Percentiles rank a stretch among this genome's conserved stretches.
Conservation (phyloP, 148 eudicot genomes). For the Fagopyrum esculentum region DNA sequence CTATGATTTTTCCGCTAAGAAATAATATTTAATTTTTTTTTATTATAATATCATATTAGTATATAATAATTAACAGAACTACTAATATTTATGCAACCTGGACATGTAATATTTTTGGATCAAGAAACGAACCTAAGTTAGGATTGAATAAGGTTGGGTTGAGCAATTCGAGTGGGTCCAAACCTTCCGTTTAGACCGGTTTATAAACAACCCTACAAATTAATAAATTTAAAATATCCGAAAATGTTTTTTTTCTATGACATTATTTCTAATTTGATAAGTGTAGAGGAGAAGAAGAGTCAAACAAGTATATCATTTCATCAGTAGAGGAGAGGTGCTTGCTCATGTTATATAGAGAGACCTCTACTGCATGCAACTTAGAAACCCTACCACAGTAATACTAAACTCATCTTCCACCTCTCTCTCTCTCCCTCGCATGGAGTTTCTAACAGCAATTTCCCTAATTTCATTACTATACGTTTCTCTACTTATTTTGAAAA, state of each 20-base stretch:
- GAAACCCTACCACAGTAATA: not conserved
- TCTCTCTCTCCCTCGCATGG: slow-evolving; percentile 26
- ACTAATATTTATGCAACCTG: no score
- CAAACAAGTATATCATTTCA: not conserved
- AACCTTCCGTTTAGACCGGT: not conserved
- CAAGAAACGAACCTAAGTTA: no score
- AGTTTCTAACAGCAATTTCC: slow-evolving; percentile 27
- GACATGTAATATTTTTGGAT: no score
- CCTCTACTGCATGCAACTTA: not conserved
- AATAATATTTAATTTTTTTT: no score
- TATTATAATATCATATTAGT: no score
- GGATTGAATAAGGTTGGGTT: no score
- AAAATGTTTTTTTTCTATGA: not conserved
- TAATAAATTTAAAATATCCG: not conserved
- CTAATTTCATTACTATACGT: slow-evolving; percentile 27
- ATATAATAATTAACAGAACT: no score
- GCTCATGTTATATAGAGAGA: not conserved
- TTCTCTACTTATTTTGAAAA: slow-evolving; percentile 22
- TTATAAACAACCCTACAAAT: not conserved
- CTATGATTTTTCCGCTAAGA: no score
- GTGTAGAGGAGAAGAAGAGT: not conserved
- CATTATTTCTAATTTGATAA: not conserved
- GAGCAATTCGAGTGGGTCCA: no score
- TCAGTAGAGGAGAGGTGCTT: no score
- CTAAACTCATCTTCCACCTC: slow-evolving; percentile 6